These are phyloP conservation scores for Parasarocladium wereldwijsianum DNA, from an alignment of 2,329 filamentous ascomycete species.

Conservation along the genomic window DNA sequence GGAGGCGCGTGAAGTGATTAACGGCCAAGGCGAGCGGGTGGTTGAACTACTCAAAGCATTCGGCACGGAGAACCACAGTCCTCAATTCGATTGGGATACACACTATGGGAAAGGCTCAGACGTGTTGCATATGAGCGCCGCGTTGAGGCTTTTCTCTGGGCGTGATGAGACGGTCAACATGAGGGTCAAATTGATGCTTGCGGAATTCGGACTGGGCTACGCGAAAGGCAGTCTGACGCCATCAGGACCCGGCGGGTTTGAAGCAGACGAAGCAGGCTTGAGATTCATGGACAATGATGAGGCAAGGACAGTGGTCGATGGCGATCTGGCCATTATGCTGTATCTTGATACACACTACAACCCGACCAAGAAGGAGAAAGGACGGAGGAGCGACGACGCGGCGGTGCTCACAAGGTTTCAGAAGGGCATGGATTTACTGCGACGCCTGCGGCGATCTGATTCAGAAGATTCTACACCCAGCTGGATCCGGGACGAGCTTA, in stretches of 20 bases:
- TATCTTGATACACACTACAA: slow-evolving; percentile 45
- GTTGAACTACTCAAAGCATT: slow-evolving; percentile 64
- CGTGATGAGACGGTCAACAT: slow-evolving; percentile 31
- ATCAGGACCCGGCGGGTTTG: slow-evolving; percentile 6
- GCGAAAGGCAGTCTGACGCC: slow-evolving; percentile 27
- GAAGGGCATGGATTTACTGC: slow-evolving; percentile 18
- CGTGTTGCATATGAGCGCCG: slow-evolving; percentile 51
- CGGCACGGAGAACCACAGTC: slow-evolving; percentile 66
- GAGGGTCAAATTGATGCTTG: slow-evolving; percentile 34
- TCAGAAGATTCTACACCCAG: slow-evolving; percentile 5
- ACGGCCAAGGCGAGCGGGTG: slow-evolving; percentile 52
- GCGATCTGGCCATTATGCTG: slow-evolving; percentile 37
- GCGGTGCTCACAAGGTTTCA: slow-evolving; percentile 26
- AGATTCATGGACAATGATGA: slow-evolving; percentile 42
- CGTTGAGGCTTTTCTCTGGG: slow-evolving; percentile 35
- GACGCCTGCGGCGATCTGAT: slow-evolving; percentile 18
- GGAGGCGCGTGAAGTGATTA: slow-evolving; percentile 48
- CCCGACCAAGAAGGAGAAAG: slow-evolving; percentile 11
- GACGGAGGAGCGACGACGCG: slow-evolving; percentile 16
- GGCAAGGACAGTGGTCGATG: slow-evolving; percentile 28
- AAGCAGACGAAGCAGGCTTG: slow-evolving; percentile 14
- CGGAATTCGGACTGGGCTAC: slow-evolving; percentile 29
- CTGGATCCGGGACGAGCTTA: slow-evolving; percentile 18
- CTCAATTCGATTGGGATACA: slow-evolving; percentile 57
- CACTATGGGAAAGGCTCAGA: slow-evolving; percentile 74